Conservation (phyloP, 2,329 filamentous ascomycete species). For the Paracamarosporium sp. region DNA sequence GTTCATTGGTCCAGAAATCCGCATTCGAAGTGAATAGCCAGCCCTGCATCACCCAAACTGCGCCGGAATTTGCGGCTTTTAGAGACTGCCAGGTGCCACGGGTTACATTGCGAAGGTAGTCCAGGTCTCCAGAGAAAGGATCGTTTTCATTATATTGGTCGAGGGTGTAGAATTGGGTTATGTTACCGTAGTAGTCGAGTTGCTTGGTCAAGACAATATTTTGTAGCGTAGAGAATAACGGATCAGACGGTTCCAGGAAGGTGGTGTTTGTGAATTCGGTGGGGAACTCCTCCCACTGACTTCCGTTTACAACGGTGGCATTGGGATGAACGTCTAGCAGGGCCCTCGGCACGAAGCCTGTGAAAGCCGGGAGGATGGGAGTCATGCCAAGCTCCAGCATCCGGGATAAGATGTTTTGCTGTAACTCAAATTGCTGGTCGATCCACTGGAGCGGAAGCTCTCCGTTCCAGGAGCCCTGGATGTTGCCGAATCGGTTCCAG, state of each 20-base stretch:
- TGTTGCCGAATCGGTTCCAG: constrained; percentile 64
- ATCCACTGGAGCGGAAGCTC: constrained; percentile 55
- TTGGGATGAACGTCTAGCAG: constrained; percentile 52
- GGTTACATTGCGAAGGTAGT: constrained; percentile 53
- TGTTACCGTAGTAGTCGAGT: constrained; percentile 54
- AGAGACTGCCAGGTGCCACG: constrained; percentile 55
- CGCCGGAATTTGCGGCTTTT: constrained; percentile 56
- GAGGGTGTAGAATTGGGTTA: constrained; percentile 58
- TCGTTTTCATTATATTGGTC: constrained; percentile 63
- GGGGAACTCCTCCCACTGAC: constrained; percentile 53
- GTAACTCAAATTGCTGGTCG: constrained; percentile 55
- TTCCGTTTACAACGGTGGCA: constrained; percentile 53
- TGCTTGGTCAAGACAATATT: constrained; percentile 57
- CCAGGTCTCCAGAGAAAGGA: constrained; percentile 54
- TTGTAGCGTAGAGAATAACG: constrained; percentile 53
- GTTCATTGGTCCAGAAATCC: constrained; percentile 54
- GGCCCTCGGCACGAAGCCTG: constrained; percentile 57
- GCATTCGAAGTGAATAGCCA: constrained; percentile 57
- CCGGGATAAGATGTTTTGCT: constrained; percentile 56
- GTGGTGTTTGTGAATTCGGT: constrained; percentile 53
- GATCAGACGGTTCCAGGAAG: constrained; percentile 57
- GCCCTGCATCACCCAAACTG: constrained; percentile 61
- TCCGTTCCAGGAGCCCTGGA: constrained; percentile 58
- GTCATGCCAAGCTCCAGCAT: constrained; percentile 63
- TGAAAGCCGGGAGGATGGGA: constrained; percentile 59